phyloP scores from a whole-genome alignment of 2,329 filamentous ascomycete genomes.

The Paramyrothecium sp. region DNA sequence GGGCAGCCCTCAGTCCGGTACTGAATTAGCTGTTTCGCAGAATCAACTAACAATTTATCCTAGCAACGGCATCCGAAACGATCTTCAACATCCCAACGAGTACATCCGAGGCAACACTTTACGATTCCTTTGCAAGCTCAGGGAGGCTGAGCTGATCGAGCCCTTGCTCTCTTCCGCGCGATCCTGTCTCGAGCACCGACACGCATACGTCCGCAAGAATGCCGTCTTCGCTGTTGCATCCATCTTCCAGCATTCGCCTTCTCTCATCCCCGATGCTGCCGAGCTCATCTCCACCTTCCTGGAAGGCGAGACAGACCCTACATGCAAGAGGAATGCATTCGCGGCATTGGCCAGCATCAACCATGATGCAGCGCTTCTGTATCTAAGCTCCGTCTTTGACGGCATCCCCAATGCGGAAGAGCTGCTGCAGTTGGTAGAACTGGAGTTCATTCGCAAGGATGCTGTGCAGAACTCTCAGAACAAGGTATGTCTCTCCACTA shows the following conservation, averaged over 20 bases:
- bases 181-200: conserved; percentile 89
- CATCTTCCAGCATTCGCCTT: conserved; percentile 87
- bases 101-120: conserved; percentile 98
- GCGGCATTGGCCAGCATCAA: conserved; percentile 87
- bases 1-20: conserved; percentile 9
- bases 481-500: conserved; percentile 59
- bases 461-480: conserved; percentile 92
- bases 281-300: conserved; percentile 90
- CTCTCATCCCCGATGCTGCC: conserved; percentile 90
- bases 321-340: conserved; percentile 97
- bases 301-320: conserved; percentile 85
- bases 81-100: conserved; percentile 96
- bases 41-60: conserved; percentile 11
- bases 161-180: conserved; percentile 90
- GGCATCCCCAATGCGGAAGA: conserved; percentile 93
- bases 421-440: conserved; percentile 85
- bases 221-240: conserved; percentile 93
- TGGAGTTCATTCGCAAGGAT: conserved; percentile 98
- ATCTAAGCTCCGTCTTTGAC: conserved; percentile 86
- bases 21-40: not conserved
- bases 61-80: conserved; percentile 97
- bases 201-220: conserved; percentile 98
- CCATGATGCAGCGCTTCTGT: conserved; percentile 88
- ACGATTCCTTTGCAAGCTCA: conserved; percentile 93
- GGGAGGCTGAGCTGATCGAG: conserved; percentile 93